phyloP scores from a whole-genome alignment of 2,329 filamentous ascomycete species.

The Aspergillus amoenus region DNA sequence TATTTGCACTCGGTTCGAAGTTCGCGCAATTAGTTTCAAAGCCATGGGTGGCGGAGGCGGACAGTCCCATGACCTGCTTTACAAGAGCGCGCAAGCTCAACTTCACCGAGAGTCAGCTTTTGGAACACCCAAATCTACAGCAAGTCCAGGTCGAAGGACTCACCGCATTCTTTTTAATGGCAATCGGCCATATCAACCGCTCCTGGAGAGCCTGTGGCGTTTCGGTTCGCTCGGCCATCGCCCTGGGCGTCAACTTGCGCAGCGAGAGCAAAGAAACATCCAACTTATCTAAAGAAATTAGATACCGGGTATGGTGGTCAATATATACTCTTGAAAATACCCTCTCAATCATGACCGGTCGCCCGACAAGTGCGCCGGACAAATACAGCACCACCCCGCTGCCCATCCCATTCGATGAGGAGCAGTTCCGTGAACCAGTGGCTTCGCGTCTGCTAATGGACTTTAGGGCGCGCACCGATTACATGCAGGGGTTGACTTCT shows the following conservation, averaged over 20 bases:
- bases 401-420: constrained; percentile 40
- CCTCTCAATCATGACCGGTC: constrained; percentile 44
- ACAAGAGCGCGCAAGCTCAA: constrained; percentile 42
- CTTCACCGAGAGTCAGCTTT: constrained; percentile 34
- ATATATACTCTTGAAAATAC: constrained; percentile 42
- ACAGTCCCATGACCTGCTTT: constrained; percentile 35
- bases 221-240: constrained; percentile 41
- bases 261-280: constrained; percentile 38
- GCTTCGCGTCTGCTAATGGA: constrained; percentile 33
- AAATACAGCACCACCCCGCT: constrained; percentile 44
- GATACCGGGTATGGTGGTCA: constrained; percentile 47
- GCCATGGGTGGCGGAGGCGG: constrained; percentile 20
- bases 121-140: constrained; percentile 43
- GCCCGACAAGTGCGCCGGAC: constrained; percentile 37
- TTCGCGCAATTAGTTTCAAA: constrained; percentile 31
- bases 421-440: constrained; percentile 34
- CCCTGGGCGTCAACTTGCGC: constrained; percentile 44
- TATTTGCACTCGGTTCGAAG: constrained; percentile 44
- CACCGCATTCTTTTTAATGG: constrained; percentile 41
- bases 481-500: constrained; percentile 18
- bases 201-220: constrained; percentile 44
- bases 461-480: constrained; percentile 16
- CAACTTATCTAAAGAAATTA: constrained; percentile 40
- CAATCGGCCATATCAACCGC: constrained; percentile 44
- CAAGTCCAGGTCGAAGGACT: constrained; percentile 45